Base-by-base conservation (phyloP, 257 asterid species). In the Gardenia jasminoides region DNA sequence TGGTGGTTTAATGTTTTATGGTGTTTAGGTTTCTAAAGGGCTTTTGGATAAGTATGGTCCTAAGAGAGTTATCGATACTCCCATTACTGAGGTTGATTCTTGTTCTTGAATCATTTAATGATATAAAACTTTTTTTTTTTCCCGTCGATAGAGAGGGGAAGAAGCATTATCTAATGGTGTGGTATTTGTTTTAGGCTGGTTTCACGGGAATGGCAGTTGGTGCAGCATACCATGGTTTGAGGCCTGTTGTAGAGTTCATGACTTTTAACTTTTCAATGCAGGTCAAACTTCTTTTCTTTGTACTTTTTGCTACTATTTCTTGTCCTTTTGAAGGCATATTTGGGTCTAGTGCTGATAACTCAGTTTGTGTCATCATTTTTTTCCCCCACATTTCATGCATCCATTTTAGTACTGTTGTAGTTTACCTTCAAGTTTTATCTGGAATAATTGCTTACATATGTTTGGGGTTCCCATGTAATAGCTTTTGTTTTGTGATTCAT, bases 181-280 rank as follows among this genome's bases (percentile, higher is more conserved):
- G 15, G n/a, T 28, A 36, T 69, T 61, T 77, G 74, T 78, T 78
- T 2, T 77, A 93, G 99, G 99, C 99, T 79, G 99, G 99, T 75
- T 95, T 95, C 84, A 12, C 98, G 77, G 99, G 99, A 78, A 95
- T 95, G 74, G 97, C 90, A 83, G 98, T 95, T 48, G 99, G 99
- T 78, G 97, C 99, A 70, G 99, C 99, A 71, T 95, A 95, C 85
- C 83, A 95, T 79, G 99, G 99, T 76, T 85, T 95, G 76, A 92
- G 74, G 90, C 99, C 99, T 74, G 81, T 95, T 58, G 70, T 95
- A 66, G 99, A 95, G 83, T 95, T 95, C 83, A 95, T 95, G 99
- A 95, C 99, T 30, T 90, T 95, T 75, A 95, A 93, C 91, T 95
- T 95, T 89, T 87, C 98, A n/a, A 89, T 95, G 99, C 99, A 95